Evolutionary conservation across 2,329 filamentous ascomycete genomes (phyloP).

Genomic region (Colletotrichum karsti): DNA sequence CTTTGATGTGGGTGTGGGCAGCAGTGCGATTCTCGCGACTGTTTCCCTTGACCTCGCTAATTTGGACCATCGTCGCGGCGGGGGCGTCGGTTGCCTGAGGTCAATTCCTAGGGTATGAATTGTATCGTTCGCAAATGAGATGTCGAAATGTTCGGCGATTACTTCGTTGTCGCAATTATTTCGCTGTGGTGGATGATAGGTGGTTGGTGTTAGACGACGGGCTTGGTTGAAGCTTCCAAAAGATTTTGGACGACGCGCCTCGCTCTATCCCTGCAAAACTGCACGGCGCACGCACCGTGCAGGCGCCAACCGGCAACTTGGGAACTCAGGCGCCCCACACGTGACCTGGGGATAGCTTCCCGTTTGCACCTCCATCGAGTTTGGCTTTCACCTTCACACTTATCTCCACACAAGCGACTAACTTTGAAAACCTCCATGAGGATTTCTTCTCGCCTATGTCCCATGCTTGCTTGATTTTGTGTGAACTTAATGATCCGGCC

Average conservation of each 20-base stretch:
- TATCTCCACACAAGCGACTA: too few species aligned
- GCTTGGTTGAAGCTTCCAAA: conserved; percentile 28
- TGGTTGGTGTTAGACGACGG: conserved; percentile 19
- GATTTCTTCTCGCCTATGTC: too few species aligned
- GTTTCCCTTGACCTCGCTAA: conserved; percentile 94
- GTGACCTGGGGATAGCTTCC: conserved; percentile 26
- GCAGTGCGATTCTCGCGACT: conserved; percentile 95
- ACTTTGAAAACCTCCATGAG: too few species aligned
- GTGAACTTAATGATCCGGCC: too few species aligned
- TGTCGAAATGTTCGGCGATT: background rate
- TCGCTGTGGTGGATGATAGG: background rate
- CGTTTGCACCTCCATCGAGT: background rate
- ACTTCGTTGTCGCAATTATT: background rate
- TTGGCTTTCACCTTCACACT: background rate
- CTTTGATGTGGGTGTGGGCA: conserved; percentile 97
- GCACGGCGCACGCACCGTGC: conserved; percentile 23
- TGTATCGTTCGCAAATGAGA: background rate
- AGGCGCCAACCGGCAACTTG: conserved; percentile 19
- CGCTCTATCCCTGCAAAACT: conserved; percentile 27
- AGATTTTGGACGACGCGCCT: conserved; percentile 31
- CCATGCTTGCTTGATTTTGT: too few species aligned
- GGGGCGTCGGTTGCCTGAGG: conserved; percentile 25
- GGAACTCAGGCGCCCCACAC: conserved; percentile 23
- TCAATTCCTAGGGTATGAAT: conserved; percentile 19
- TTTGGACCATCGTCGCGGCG: conserved; percentile 76